Evolutionary conservation across 108 stramenopile species (phyloP).

Genomic region (Epithemia pelagica): DNA sequence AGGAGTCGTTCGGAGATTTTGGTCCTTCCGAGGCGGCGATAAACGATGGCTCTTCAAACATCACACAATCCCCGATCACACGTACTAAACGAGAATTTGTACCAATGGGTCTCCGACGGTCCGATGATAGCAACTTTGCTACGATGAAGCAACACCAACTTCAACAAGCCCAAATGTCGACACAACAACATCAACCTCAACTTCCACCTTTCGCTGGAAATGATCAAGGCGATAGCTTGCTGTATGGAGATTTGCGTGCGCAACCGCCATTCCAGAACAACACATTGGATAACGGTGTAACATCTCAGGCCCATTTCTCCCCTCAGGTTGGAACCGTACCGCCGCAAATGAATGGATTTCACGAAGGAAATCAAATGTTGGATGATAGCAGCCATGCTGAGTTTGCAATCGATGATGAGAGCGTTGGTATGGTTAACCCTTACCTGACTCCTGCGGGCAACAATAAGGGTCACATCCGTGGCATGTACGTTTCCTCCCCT

Average conservation of each 20-base stretch:
- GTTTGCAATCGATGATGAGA: neutral
- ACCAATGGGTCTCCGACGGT: neutral
- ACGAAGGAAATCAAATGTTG: neutral
- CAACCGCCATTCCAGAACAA: neutral
- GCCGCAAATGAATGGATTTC: neutral
- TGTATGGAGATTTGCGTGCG: neutral
- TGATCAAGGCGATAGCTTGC: neutral
- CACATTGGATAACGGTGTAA: neutral
- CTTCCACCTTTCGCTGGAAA: neutral
- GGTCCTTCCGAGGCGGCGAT: neutral
- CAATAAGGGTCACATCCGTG: neutral
- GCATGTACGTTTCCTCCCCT: neutral
- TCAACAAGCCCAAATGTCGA: neutral
- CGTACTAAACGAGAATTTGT: neutral
- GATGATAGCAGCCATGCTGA: neutral
- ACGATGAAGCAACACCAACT: neutral
- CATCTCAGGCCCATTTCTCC: neutral
- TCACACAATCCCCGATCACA: neutral
- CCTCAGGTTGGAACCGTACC: neutral
- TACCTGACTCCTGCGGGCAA: neutral
- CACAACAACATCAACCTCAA: too few species aligned
- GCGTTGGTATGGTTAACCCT: neutral
- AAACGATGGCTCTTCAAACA: neutral
- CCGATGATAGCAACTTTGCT: neutral
- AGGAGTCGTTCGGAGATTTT: neutral